Conservation (phyloP, 2,329 filamentous ascomycete species). For the Aplosporella prunicola region DNA sequence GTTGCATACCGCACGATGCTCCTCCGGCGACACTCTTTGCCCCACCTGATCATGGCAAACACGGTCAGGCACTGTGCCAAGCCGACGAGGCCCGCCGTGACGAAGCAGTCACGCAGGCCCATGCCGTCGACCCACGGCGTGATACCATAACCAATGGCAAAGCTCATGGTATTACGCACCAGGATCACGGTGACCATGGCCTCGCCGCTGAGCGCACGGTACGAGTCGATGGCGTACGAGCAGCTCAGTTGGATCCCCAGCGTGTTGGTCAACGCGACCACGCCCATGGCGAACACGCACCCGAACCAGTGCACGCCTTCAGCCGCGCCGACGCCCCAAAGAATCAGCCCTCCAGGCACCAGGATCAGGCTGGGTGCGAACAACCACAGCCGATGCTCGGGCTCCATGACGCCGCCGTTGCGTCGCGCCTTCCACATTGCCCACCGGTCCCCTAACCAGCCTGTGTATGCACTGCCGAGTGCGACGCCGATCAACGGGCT, state of each 20-base stretch:
- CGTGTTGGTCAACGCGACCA: constrained; percentile 36
- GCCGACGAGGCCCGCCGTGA: constrained; percentile 35
- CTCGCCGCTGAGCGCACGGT: constrained; percentile 40
- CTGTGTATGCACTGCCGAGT: constrained; percentile 21
- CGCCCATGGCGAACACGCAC: constrained; percentile 39
- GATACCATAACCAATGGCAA: constrained; percentile 43
- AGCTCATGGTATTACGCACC: constrained; percentile 41
- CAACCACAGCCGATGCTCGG: constrained; percentile 33
- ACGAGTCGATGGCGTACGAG: constrained; percentile 41
- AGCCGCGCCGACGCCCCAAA: constrained; percentile 45
- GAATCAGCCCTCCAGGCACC: constrained; percentile 35
- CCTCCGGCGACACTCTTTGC: constrained; percentile 34
- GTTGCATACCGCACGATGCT: constrained; percentile 30
- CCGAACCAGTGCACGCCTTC: constrained; percentile 42
- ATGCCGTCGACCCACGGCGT: constrained; percentile 37
- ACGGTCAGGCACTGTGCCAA: constrained; percentile 31
- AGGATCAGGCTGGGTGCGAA: constrained; percentile 32
- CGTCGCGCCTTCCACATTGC: constrained; percentile 26
- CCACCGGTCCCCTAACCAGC: constrained; percentile 27
- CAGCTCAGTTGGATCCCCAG: constrained; percentile 37
- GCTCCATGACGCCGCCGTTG: constrained; percentile 31
- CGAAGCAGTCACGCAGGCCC: constrained; percentile 35
- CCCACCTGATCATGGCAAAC: constrained; percentile 41
- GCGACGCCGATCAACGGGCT: constrained; percentile 26
- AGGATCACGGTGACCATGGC: constrained; percentile 43